Base-by-base conservation (phyloP, 164 flowering plant species). In the Aristolochia californica region DNA sequence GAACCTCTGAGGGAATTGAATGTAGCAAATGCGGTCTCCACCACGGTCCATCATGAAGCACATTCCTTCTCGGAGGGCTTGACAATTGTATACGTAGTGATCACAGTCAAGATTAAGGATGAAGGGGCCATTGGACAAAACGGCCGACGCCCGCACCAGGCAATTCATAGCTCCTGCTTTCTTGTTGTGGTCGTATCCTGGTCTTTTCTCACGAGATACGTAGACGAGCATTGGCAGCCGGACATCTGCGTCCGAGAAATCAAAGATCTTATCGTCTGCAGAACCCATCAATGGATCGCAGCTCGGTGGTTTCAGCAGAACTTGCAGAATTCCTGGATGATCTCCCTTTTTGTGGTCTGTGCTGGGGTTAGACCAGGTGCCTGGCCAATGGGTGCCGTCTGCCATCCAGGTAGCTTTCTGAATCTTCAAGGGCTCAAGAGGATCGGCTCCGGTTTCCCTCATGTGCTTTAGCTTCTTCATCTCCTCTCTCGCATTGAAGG, bases 121-220 rank as follows among this genome's bases (percentile, higher is more conserved):
- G 67, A 87, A 84, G 1, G 89, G 79, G 0, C 96, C 91, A 43
- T 87, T 87, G 0, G 96, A 85, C 16, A 85, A 26, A 18, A 87
- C 52, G 3, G 91, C 84, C 0, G 88, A 85, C n/a, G 82, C 64
- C 24, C 96, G 72, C 1, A 87, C 91, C 48, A 87, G 63, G 0
- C 81, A 80, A 20, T 87, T 87, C 96, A 87, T 87, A 34, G 95
- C 91, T 7, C 95, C 95, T 0, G 95, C 95, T 67, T 87, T 87
- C 78, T 87, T 87, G 77, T 87, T 87, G 57, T 72, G 75, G 48
- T 72, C 72, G 15, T 72, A 72, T 0, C 72, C 75, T 1, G 69
- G 45, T 2, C 75, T 57, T 45, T 72, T 72, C 69, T 72, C 75
- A 4, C 75, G 68, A 4, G 75, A 72, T 26, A 72, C 48, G 48